Percentiles rank a stretch among this genome's conserved stretches.
Evolutionary conservation across 306 rosid species (phyloP).

Genomic region (Dalbergia cultrata): DNA sequence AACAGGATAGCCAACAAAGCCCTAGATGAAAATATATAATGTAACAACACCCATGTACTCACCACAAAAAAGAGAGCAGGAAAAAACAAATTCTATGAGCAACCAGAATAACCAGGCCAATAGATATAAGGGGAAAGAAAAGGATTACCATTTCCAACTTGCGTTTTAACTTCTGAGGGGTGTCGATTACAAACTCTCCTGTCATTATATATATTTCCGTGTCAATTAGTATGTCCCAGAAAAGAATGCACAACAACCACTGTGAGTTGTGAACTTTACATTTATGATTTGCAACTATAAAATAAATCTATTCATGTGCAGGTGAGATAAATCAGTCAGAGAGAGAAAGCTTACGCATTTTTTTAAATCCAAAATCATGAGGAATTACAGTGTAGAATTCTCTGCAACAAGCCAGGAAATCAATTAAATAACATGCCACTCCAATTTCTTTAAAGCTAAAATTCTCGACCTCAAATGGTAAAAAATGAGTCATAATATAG

Average conservation of each 20-base stretch:
- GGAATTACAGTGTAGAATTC: slow-evolving; percentile 97
- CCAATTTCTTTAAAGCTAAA: slow-evolving; percentile 39
- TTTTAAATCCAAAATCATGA: slow-evolving; percentile 93
- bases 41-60: slow-evolving; percentile 13
- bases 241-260: slow-evolving; percentile 35
- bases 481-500: slow-evolving; percentile 21
- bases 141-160: slow-evolving; percentile 91
- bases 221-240: slow-evolving; percentile 37
- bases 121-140: slow-evolving; percentile 33
- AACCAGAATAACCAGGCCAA: slow-evolving; percentile 39
- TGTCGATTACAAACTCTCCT: slow-evolving; percentile 91
- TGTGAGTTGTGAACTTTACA: not conserved
- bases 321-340: slow-evolving; percentile 18
- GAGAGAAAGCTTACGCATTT: slow-evolving; percentile 78
- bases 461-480: slow-evolving; percentile 12
- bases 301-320: not conserved
- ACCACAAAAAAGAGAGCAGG: slow-evolving; percentile 4
- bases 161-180: slow-evolving; percentile 86
- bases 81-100: slow-evolving; percentile 16
- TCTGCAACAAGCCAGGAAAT: slow-evolving; percentile 66
- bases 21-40: slow-evolving; percentile 20
- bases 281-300: slow-evolving; percentile 11
- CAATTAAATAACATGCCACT: slow-evolving; percentile 40
- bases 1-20: slow-evolving; percentile 16
- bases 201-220: slow-evolving; percentile 50